A percentile compares a stretch with the other conserved stretches of the same genome.
Conservation (phyloP, 495 filamentous ascomycete species). For the Bombardia bombarda region DNA sequence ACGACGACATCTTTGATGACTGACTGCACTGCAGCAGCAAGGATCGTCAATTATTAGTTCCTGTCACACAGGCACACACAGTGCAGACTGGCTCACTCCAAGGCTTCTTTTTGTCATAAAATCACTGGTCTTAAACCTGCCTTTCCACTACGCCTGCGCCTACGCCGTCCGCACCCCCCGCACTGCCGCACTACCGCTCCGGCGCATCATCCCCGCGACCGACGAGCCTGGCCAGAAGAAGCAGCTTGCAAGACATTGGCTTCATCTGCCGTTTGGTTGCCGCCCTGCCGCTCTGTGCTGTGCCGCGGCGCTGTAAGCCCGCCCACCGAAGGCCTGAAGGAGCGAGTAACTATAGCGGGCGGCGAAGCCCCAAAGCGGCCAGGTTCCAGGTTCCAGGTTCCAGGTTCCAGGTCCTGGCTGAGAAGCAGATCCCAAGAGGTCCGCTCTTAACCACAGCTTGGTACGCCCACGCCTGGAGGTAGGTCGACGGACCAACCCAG, state of each 20-base stretch:
- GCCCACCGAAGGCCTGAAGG: no score
- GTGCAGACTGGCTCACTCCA: no score
- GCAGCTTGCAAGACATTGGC: slow-evolving; percentile 1
- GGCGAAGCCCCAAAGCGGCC: not conserved
- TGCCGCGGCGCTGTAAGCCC: no score
- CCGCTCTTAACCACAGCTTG: not conserved
- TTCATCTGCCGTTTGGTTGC: no score
- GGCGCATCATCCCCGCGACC: not conserved
- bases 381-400: not conserved
- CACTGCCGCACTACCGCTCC: no score
- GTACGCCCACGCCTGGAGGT: not conserved
- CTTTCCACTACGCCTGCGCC: not conserved
- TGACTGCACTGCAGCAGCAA: no score
- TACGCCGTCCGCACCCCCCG: not conserved
- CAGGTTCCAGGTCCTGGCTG: not conserved
- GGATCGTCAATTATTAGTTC: no score
- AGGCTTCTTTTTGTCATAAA: no score
- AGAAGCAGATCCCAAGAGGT: not conserved
- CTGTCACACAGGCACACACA: no score
- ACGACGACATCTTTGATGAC: no score
- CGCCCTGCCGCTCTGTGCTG: not conserved
- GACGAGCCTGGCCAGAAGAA: not conserved
- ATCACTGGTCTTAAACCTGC: no score
- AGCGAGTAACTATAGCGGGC: no score
- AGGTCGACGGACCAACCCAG: not conserved